These are phyloP conservation scores for Pleoardoris graminearum DNA, from an alignment of 2,329 filamentous ascomycete species.

Conservation along the genomic window DNA sequence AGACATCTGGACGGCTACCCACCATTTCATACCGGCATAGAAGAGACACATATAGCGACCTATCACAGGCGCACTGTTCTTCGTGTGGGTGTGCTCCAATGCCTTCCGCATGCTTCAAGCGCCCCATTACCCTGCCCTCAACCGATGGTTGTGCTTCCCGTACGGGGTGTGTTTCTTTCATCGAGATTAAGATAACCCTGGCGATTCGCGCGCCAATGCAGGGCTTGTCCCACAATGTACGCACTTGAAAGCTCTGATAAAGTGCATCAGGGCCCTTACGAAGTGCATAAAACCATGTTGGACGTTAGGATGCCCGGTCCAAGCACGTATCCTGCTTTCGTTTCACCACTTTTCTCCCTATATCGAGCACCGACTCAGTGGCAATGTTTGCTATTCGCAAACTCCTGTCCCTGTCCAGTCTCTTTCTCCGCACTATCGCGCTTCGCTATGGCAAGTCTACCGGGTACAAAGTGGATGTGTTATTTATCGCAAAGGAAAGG, in stretches of 20 bases:
- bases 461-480: no score
- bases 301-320: slow-evolving; percentile 1
- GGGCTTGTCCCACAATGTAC: slow-evolving; percentile 17
- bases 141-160: slow-evolving; percentile 8
- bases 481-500: no score
- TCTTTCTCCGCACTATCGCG: slow-evolving; percentile 17
- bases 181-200: slow-evolving; percentile 8
- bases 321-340: slow-evolving; percentile 11
- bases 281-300: slow-evolving; percentile 15
- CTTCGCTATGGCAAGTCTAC: slow-evolving; percentile 54
- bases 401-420: slow-evolving; percentile 19
- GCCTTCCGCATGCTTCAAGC: slow-evolving; percentile 3
- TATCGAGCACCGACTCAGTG: slow-evolving; percentile 13
- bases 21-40: not conserved
- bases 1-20: slow-evolving; percentile 1
- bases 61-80: slow-evolving; percentile 1
- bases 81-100: slow-evolving; percentile 10
- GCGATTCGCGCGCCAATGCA: slow-evolving; percentile 11
- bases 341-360: slow-evolving; percentile 8
- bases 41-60: not conserved
- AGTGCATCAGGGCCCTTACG: slow-evolving; percentile 10
- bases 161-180: slow-evolving; percentile 9
- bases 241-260: slow-evolving; percentile 16
- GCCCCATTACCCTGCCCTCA: slow-evolving; percentile 11
- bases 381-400: slow-evolving; percentile 18